A percentile compares a stretch with the other conserved stretches of the same genome.
Evolutionary conservation across 768 basidiomycete genomes (phyloP).

Genomic region (Agrocybe pediades): DNA sequence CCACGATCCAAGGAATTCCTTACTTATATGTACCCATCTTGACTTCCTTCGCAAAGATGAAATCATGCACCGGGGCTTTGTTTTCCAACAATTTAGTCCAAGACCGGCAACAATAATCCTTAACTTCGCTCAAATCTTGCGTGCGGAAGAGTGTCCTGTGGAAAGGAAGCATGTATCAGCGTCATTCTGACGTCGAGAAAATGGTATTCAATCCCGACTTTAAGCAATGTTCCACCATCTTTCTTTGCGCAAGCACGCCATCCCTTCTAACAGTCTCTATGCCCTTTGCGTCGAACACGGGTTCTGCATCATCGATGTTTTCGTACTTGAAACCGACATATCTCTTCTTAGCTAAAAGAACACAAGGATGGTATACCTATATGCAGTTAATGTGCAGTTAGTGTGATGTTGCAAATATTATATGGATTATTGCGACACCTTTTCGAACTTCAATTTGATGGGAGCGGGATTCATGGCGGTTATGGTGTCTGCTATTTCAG

Average conservation of each 20-base stretch:
- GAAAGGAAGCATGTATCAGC: neutral
- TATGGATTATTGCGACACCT: no score
- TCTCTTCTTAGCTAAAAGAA: constrained; percentile 97
- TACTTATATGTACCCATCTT: constrained; percentile 92
- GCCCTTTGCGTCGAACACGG: constrained; percentile 93
- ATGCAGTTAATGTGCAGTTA: neutral
- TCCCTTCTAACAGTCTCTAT: constrained; percentile 97
- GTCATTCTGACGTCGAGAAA: neutral
- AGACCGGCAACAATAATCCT: constrained; percentile 80
- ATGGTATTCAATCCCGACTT: constrained; percentile 69
- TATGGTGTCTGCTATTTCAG: constrained; percentile 89
- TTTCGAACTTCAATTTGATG: constrained; percentile 97
- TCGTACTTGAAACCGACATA: constrained; percentile 99
- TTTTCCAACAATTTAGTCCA: constrained; percentile 87
- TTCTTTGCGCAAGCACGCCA: constrained; percentile 86
- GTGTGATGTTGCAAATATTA: no score
- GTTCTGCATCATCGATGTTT: constrained; percentile 72
- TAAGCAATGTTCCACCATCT: constrained; percentile 88
- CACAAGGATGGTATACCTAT: constrained; percentile 92
- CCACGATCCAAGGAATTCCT: constrained; percentile 7
- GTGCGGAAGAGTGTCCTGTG: constrained; percentile 85
- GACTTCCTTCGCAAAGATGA: constrained; percentile 94
- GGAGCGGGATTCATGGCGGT: constrained; percentile 88
- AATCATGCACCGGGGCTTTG: constrained; percentile 85
- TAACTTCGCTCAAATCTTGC: constrained; percentile 87